phyloP scores from a whole-genome alignment of 2,329 filamentous ascomycete genomes.

The Diaporthe citri region DNA sequence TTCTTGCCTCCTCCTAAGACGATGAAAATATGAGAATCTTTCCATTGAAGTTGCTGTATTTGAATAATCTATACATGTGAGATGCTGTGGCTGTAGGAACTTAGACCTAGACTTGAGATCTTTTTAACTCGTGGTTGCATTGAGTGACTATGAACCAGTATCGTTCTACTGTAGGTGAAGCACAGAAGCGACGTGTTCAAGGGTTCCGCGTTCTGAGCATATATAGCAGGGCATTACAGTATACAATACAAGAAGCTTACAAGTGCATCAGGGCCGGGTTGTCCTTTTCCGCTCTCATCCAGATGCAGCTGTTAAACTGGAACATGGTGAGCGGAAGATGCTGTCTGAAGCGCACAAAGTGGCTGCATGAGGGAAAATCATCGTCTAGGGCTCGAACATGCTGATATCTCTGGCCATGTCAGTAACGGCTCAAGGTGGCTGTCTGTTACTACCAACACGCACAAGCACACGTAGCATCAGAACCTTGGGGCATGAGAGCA shows the following conservation, averaged over 20 bases:
- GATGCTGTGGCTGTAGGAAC: not conserved
- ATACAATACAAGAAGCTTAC: not conserved
- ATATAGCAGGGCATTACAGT: not conserved
- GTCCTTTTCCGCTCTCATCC: not conserved
- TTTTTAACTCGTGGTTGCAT: not conserved
- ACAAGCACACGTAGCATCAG: not conserved
- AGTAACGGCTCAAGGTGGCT: no score
- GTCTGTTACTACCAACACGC: no score
- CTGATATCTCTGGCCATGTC: not conserved
- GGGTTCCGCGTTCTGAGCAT: not conserved
- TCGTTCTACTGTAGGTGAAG: not conserved
- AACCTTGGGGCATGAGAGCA: not conserved
- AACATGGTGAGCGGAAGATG: not conserved
- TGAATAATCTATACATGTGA: not conserved
- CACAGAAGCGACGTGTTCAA: not conserved
- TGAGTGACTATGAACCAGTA: not conserved
- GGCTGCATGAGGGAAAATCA: not conserved
- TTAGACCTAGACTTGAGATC: not conserved
- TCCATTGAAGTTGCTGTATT: no score
- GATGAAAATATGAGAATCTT: not conserved
- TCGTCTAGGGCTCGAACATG: not conserved
- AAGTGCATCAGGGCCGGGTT: not conserved
- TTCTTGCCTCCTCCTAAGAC: not conserved
- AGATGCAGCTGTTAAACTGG: not conserved
- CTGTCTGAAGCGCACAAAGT: not conserved